A percentile compares a stretch with the other conserved stretches of the same genome.
Evolutionary conservation across 352 stramenopile species (phyloP).

Genomic region (Elongisporangium undulatum): DNA sequence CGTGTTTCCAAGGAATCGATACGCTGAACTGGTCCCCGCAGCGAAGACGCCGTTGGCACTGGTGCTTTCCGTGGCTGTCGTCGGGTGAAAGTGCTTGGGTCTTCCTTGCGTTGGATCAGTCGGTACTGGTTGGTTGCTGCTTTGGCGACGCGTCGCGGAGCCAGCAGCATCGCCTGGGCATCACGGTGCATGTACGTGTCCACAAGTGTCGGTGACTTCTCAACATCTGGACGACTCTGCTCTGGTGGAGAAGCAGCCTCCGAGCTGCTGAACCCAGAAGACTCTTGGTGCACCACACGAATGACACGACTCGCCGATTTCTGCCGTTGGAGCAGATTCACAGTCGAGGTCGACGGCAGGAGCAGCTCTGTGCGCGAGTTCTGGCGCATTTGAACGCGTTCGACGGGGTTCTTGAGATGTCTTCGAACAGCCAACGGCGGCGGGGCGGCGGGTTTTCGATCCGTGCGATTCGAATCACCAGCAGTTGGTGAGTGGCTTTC

Average conservation of each 20-base stretch:
- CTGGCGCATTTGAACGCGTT: conserved; percentile 12
- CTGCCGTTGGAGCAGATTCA: conserved; percentile 5
- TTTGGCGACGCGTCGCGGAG: background rate
- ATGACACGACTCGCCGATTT: background rate
- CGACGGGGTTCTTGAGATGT: conserved; percentile 62
- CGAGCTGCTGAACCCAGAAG: background rate
- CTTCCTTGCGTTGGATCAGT: background rate
- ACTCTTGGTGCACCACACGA: background rate
- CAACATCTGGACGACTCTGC: background rate
- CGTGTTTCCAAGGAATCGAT: background rate
- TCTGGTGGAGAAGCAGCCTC: background rate
- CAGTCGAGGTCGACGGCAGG: background rate
- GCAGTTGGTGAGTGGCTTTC: background rate
- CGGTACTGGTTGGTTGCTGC: background rate
- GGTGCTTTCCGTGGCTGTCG: background rate
- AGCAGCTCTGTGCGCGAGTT: conserved; percentile 16
- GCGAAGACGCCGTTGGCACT: background rate
- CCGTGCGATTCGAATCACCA: background rate
- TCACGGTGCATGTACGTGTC: background rate
- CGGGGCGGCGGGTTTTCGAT: background rate
- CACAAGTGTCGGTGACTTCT: background rate
- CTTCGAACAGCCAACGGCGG: conserved; percentile 11
- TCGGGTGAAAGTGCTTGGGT: background rate
- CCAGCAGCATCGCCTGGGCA: background rate
- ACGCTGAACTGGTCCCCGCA: background rate